These are phyloP conservation scores for Ogataea pilisensis DNA, from an alignment of 805 yeast species.

Conservation along the genomic window DNA sequence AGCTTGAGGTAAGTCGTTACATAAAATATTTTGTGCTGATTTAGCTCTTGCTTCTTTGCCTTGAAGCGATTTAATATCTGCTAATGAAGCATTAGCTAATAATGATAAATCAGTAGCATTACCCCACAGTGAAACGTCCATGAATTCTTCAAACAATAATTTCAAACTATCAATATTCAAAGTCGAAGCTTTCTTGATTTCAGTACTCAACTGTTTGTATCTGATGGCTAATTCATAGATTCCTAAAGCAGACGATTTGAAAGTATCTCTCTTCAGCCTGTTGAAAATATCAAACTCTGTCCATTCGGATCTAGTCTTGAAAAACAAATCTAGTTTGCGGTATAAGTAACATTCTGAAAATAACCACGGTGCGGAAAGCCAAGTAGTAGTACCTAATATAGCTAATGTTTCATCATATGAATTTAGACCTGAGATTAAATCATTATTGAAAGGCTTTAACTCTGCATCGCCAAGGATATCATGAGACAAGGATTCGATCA, in stretches of 20 bases:
- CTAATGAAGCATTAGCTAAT: conserved; percentile 81
- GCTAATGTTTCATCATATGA: conserved; percentile 57
- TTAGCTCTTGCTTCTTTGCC: conserved; percentile 83
- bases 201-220: conserved; percentile 39
- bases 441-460: conserved; percentile 38
- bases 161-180: conserved; percentile 40
- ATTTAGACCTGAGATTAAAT: conserved; percentile 39
- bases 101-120: conserved; percentile 94
- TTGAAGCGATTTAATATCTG: conserved; percentile 87
- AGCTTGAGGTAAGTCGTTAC: conserved; percentile 67
- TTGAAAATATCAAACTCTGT: conserved; percentile 68
- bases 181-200: conserved; percentile 17
- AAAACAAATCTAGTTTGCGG: conserved; percentile 50
- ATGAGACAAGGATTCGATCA: conserved; percentile 40
- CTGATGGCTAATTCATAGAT: conserved; percentile 77
- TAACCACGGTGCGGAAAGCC: conserved; percentile 91
- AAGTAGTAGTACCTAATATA: conserved; percentile 39
- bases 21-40: conserved; percentile 72
- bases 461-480: conserved; percentile 40
- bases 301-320: conserved; percentile 43
- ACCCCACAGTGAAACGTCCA: conserved; percentile 94
- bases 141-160: conserved; percentile 72
- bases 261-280: conserved; percentile 65
- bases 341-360: conserved; percentile 82
- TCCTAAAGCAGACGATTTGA: conserved; percentile 69